Base-by-base conservation (phyloP, 495 filamentous ascomycete genomes). In the Tirmania nivea region DNA sequence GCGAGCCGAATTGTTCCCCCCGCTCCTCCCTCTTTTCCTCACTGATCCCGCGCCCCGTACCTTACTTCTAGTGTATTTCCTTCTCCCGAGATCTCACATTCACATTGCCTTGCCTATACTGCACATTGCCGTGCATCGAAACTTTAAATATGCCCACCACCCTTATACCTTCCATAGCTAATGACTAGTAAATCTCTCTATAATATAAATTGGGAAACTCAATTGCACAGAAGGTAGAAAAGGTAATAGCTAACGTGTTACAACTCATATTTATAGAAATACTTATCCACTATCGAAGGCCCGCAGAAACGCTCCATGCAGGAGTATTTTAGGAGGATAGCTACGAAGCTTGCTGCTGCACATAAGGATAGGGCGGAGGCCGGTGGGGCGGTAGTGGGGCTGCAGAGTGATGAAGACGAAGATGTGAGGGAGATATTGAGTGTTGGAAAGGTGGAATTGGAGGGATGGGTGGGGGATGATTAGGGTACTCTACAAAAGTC, bases 391-490 rank as follows among this genome's bases (percentile, higher is more conserved):
- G 86, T 88, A 10, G 63, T 95, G 45, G 87, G 84, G 1, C 65
- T 95, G 59, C 78, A 77, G 12, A 86, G 81, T 64, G 90, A 96
- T 66, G 92, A 96, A 65, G 68, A 74, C 11, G 90, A 97, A 64
- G 90, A 97, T 70, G 80, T 93, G 69, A 83, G 77, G 71, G 90
- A 97, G 73, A 73, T 97, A 59, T 90, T 86, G 90, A 86, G 84
- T 60, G 81, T 97, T 51, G 90, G 92, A 6, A 87, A 80, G 71
- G 81, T 92, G 35, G 89, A 95, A 8, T 14, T 45, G 39, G 39
- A 45, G 39, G 39, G 17, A 19, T 45, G 39, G 39, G 12, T 19
- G 25, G 25, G 2, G 25, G 25, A 31, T 31, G 25, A 31, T 31
- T 31, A 31, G 25, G 25, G 25, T 31, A 31, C 25, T 7, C 25